Base-by-base conservation (phyloP, 257 asterid genomes). In the Solanum clarkiae region DNA sequence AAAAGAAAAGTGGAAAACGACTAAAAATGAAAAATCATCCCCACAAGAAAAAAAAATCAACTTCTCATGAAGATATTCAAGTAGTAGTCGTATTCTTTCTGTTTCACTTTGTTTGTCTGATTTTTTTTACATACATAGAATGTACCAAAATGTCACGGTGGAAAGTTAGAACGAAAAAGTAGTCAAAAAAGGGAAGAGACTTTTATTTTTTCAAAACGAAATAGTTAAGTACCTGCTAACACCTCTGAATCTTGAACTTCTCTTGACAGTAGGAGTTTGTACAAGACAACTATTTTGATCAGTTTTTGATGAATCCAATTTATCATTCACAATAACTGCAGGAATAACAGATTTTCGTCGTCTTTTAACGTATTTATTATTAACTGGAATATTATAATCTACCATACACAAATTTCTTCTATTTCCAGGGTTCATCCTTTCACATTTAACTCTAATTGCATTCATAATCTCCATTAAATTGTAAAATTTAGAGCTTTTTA, bases 181-280 rank as follows among this genome's bases (percentile, higher is more conserved):
- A 11, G 9, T 24, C 16, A 62, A 2, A 62, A 62, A 60, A 1
- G 36, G 0, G 2, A 60, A 22, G 16, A 60, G 68, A 60, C 36
- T 6, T 10, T 60, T 15, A n/a, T 15, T n/a, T 60, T 62, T 3
- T 32, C 36, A 1, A 62, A 22, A 22, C 69, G 0, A 11, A 18
- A 60, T 4, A 9, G n/a, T 59, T 59, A 8, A 63, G 0, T 63
- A 93, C 87, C 86, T 87, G 51, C 90, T 87, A 22, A 88, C 91
- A 13, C 98, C 97, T 40, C 96, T 91, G 75, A 94, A 94, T 90
- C 96, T 91, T n/a, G 98, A 94, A 87, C 98, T 94, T 89, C 97
- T 88, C 88, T 92, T 94, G 2, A 81, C 88, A 0, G 93, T 84
- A 10, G 88, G 55, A 60, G 87, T 71, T 10, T 88, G 74, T 1